Evolutionary conservation across 768 basidiomycete genomes (phyloP).

Genomic region (Lactifluus hygrophoroides): DNA sequence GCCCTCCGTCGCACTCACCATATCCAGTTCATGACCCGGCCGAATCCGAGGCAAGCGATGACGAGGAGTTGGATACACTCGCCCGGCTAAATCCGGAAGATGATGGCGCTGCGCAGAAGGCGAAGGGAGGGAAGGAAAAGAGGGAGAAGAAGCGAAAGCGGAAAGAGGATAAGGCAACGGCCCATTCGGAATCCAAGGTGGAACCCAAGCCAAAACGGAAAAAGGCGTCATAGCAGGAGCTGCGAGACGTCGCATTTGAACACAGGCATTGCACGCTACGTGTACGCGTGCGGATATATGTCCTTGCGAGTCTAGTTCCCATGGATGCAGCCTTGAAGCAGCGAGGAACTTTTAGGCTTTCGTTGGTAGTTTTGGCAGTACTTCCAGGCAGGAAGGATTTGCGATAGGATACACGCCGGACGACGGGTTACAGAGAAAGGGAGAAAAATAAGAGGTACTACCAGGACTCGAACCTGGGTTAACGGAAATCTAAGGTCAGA

Average conservation of each 20-base stretch:
- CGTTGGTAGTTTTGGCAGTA: not conserved
- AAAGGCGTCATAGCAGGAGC: slow-evolving; percentile 20
- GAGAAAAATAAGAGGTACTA: slow-evolving; percentile 9
- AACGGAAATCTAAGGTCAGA: slow-evolving; percentile 25
- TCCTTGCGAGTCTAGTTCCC: not conserved
- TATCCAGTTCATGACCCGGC: slow-evolving; percentile 4
- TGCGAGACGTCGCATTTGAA: not conserved
- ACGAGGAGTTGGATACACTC: slow-evolving; percentile 27
- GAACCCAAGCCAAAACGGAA: slow-evolving; percentile 24
- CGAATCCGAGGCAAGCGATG: slow-evolving; percentile 22
- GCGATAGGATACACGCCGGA: no score
- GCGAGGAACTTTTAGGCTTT: not conserved
- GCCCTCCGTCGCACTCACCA: slow-evolving; percentile 8
- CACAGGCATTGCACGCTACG: not conserved
- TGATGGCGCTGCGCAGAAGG: slow-evolving; percentile 22
- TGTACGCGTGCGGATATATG: no score
- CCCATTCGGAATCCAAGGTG: slow-evolving; percentile 20
- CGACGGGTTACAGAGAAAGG: not conserved
- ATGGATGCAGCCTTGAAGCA: not conserved
- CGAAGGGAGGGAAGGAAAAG: slow-evolving; percentile 19
- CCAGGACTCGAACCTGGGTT: slow-evolving; percentile 22
- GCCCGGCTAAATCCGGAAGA: slow-evolving; percentile 26
- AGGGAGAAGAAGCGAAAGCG: slow-evolving; percentile 21
- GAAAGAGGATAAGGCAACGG: slow-evolving; percentile 19
- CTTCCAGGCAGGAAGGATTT: no score